Conservation (phyloP, 2,329 filamentous ascomycete species). For the Talaromyces sp. region DNA sequence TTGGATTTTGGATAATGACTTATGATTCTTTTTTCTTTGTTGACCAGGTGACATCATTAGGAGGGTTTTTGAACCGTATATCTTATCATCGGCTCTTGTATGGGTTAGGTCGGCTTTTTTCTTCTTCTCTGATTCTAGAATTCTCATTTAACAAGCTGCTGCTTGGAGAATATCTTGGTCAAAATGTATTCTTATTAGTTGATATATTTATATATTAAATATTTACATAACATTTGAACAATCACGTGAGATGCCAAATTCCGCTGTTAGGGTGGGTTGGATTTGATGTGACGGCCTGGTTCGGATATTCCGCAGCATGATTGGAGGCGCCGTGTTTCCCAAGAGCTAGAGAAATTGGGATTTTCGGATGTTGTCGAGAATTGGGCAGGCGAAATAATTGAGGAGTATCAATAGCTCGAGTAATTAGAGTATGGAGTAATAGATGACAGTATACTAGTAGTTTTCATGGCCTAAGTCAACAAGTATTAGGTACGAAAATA, state of each 20-base stretch:
- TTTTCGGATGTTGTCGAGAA: not conserved
- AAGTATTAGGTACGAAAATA: no score
- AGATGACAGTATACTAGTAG: no score
- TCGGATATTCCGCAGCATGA: not conserved
- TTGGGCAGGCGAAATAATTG: not conserved
- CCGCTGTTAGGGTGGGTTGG: not conserved
- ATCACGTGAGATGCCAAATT: not conserved
- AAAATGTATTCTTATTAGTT: not conserved
- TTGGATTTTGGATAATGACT: not conserved
- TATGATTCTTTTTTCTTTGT: not conserved
- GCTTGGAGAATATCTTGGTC: not conserved
- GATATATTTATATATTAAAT: not conserved
- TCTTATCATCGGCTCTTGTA: not conserved
- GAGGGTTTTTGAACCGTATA: not conserved
- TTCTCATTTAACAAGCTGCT: not conserved
- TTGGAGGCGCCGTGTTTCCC: not conserved
- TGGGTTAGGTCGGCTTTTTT: not conserved
- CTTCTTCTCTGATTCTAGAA: not conserved
- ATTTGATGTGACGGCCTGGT: not conserved
- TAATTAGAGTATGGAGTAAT: no score
- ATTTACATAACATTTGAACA: not conserved
- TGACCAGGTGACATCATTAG: not conserved
- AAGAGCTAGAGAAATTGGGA: not conserved
- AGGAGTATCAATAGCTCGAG: no score
- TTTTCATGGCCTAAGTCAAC: no score